Evolutionary conservation across 2,329 filamentous ascomycete genomes (phyloP), one percentile per base, ranked within the genome.

Genomic region (Didymella arachidicola): DNA sequence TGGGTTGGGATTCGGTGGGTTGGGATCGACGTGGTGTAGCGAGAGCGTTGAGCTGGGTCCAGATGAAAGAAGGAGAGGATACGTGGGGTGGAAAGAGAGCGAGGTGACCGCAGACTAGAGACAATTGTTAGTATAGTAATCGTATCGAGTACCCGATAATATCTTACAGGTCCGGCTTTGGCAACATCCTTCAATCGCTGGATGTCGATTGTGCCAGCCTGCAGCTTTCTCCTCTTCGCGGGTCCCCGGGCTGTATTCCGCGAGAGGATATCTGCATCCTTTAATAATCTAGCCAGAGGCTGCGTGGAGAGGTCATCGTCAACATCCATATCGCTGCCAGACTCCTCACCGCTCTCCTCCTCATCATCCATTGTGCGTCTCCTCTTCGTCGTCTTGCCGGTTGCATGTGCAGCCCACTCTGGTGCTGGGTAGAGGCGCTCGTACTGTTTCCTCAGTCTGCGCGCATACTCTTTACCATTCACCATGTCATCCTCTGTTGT

Each of bases 201-300:
- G 62, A 99, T 96, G 75, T 96, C 91, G 66, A 99, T 84, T 44
- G 92, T 89, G 78, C 97, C 94, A 41, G 94, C 91, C 52, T 91
- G 88, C 59, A 98, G 82, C 72, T 90, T 92, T 69, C 87, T 85
- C 73, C 85, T 85, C 76, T 87, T 90, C 19, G 77, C 76, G 19
- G 79, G 69, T 4, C 79, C 79, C 19, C 80, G 81, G 22, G 79
- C 83, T 25, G 78, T 83, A 53, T 80, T 79, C 1, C 64, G 62
- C 2, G 86, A 87, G 47, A 97, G 82, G 34, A 87, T 84, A 53
- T 86, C 86, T 32, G 89, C 87, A 67, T 91, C 87, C 73, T 92
- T 90, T 22, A 98, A 84, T 64, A 97, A 86, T 66, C 86, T 85
- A 49, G 93, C 90, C 25, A 98, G 82, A 2, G 94, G 93, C 61